phyloP scores from a whole-genome alignment of 2,329 filamentous ascomycete genomes.

The Fusarium proliferatum region DNA sequence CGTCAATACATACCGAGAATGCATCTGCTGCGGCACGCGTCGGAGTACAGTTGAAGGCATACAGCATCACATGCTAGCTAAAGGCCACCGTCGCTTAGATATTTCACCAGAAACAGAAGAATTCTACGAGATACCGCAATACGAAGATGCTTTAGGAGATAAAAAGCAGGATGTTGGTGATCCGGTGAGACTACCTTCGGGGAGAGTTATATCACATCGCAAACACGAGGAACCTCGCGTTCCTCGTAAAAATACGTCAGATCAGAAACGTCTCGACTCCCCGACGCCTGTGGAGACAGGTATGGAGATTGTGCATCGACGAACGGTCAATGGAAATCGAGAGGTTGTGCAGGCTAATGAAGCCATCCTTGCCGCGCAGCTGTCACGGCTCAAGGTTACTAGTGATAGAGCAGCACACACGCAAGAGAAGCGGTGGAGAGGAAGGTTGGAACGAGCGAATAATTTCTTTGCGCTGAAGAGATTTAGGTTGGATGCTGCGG shows the following conservation, averaged over 20 bases:
- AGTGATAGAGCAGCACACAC: neutral
- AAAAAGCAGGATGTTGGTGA: neutral
- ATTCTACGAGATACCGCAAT: constrained; percentile 40
- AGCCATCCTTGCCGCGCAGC: neutral
- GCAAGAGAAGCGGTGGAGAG: neutral
- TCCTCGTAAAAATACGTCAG: neutral
- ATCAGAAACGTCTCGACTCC: accelerated
- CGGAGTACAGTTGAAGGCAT: constrained; percentile 56
- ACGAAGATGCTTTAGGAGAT: neutral
- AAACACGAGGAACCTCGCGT: neutral
- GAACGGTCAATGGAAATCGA: neutral
- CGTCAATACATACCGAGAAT: constrained; percentile 62
- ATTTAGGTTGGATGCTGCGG: neutral
- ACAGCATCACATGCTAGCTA: constrained; percentile 63
- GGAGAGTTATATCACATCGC: neutral
- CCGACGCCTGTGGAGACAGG: neutral
- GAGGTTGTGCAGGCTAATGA: neutral
- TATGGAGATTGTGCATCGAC: neutral
- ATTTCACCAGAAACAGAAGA: constrained; percentile 53
- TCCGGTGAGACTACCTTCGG: neutral
- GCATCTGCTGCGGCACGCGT: constrained; percentile 60
- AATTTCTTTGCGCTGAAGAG: constrained; percentile 6
- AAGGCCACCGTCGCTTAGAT: constrained; percentile 61
- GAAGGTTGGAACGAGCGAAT: neutral
- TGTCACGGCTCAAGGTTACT: neutral